Base-by-base conservation (phyloP, 2,329 filamentous ascomycete genomes). In the Colletotrichum lini region DNA sequence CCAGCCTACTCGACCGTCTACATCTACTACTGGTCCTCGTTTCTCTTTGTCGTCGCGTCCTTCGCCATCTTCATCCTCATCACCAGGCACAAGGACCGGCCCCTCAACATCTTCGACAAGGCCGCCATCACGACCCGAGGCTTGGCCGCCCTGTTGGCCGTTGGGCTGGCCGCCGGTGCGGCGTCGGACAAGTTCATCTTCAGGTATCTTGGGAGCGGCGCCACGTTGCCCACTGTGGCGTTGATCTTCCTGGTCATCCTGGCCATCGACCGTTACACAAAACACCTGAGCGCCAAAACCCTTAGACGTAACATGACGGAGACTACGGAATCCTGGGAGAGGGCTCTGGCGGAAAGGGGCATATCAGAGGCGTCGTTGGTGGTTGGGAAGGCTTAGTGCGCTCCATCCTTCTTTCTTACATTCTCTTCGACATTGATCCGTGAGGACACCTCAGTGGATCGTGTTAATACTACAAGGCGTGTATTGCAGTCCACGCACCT, bases 21-120 rank as follows among this genome's bases (percentile, higher is more conserved):
- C n/a, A 49, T 64, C 8, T 72, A 72, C 65, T 72, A 72, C 47
- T 72, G 69, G 69, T 40, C 40, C n/a, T 72, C 69, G 0, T 64
- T 72, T 18, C 56, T 68, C 2, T 68, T 72, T 2, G 69, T 68
- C 21, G 65, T 68, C 18, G 47, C 45, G n/a, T 64, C 60, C 13
- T 64, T 72, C 5, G 69, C 52, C 6, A 35, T 72, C 5, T 72
- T 72, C 59, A 72, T 72, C 4, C 15, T 72, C 47, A 72, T 72
- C 4, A 68, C 69, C 2, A 21, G 69, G 30, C 69, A 68, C 21
- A 64, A 67, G 23, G 59, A 72, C 30, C 53, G 69, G 13, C 69
- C 69, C 13, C 54, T 72, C n/a, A 72, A 67, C 40, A 53, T 72
- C 6, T 72, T 64, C 7, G 69, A 72, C 23, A 68, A 68, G 7